Evolutionary conservation across 768 basidiomycete species (phyloP), one percentile per base, ranked within the genome.

Genomic region (Hygrocybe punicea): DNA sequence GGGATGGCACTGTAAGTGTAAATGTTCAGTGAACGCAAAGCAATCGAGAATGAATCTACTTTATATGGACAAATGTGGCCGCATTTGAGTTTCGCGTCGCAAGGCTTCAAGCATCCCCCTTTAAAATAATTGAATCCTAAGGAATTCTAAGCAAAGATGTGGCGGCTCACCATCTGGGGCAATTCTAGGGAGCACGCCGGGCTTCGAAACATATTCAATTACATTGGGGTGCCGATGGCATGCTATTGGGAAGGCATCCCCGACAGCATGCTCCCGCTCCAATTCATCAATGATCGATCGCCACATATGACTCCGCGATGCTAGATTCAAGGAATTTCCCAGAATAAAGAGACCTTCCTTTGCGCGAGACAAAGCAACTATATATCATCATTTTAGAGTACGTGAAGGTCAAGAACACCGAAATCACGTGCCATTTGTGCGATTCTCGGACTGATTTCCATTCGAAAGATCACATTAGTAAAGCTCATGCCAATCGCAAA

Each of bases 301-400:
- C 89, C 88, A 91, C 70, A 85, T 86, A 9, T 65, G 51, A 57
- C 80, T 83, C 55, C 71, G 74, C 14, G 75, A 69, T 4, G 78
- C 71, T 42, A 88, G 65, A 40, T 83, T 80, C 0, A 76, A 66
- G 0, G 85, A 81, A 53, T 89, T 89, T 21, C 90, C 89, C 3
- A 91, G 69, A 33, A 92, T 81, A 63, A 78, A 91, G 2, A 92
- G 71, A 4, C 89, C 89, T 58, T 91, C 82, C 49, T 82, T 79
- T 4, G 89, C 89, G 19, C 89, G 78, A 19, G 88, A 89, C 4
- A 91, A 67, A 0, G 90, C 87, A 40, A 91, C 89, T 79, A 17
- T 19, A 33, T 19, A 29, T 53, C 56, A 50, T 35, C 36, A 35
- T 9, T 55, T 59, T 34, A 64, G 14, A 23, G 10, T 24, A 6